Evolutionary conservation across 129 eudicot species (phyloP).

Genomic region (Sambucus nigra): DNA sequence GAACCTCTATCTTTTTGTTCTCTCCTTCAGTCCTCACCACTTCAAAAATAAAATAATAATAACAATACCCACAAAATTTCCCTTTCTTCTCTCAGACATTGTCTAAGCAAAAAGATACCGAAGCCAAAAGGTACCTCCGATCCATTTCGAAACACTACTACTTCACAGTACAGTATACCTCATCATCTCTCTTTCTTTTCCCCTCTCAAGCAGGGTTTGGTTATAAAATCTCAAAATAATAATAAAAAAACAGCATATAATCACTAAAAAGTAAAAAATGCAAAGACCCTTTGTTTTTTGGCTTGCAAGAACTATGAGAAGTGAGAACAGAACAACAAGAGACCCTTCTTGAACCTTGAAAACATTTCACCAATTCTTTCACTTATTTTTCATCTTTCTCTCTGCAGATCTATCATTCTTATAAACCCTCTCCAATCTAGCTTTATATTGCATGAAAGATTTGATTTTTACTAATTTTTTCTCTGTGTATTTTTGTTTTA

Average conservation of each 20-base stretch:
- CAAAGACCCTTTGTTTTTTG: slow-evolving; percentile 7
- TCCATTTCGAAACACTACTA: slow-evolving; percentile 12
- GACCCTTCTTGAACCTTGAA: not conserved
- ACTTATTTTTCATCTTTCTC: not conserved
- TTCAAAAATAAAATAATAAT: slow-evolving; percentile 2
- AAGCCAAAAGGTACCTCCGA: slow-evolving; percentile 31
- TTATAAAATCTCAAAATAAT: slow-evolving; percentile 5
- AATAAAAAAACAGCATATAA: slow-evolving; percentile 1
- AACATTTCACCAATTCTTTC: not conserved
- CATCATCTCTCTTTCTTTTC: not conserved
- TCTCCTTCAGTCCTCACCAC: slow-evolving; percentile 9
- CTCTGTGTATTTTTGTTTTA: not conserved
- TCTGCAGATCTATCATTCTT: slow-evolving; percentile 21
- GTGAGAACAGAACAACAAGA: not conserved
- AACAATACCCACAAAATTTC: slow-evolving; percentile 14
- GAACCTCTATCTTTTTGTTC: not conserved
- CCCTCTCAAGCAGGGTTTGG: not conserved
- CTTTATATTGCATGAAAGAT: slow-evolving; percentile 27
- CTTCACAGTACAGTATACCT: slow-evolving; percentile 2
- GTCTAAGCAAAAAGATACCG: slow-evolving; percentile 24
- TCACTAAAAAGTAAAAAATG: not conserved
- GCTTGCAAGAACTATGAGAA: too few relatives aligned
- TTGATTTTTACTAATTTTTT: not conserved
- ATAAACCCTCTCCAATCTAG: slow-evolving; percentile 10
- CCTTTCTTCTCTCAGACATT: slow-evolving; percentile 16